Evolutionary conservation across 1,139 yeast genomes (phyloP).

Genomic region (Geotrichum siamense): DNA sequence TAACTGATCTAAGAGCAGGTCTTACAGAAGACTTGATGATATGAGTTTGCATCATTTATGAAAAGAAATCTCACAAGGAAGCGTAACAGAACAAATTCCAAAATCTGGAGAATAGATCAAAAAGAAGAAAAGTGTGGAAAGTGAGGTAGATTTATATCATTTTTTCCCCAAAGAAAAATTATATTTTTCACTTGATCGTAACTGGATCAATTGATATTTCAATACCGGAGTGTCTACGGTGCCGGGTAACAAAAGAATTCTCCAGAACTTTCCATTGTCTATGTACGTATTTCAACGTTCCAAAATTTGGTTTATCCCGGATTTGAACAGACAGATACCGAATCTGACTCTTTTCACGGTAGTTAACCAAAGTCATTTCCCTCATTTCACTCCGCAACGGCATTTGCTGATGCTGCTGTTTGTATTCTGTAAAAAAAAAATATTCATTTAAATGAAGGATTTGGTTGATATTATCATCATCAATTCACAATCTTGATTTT

Average conservation of each 20-base stretch:
- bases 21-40: slow-evolving; percentile 21
- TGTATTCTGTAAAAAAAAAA: too few relatives aligned
- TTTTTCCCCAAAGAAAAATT: too few relatives aligned
- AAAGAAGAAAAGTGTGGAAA: not conserved
- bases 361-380: too few relatives aligned
- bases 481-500: too few relatives aligned
- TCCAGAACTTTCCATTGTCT: not conserved
- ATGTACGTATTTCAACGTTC: not conserved
- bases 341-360: too few relatives aligned
- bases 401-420: too few relatives aligned
- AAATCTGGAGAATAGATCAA: not conserved
- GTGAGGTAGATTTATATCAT: too few relatives aligned
- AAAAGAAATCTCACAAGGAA: not conserved
- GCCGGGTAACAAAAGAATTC: slow-evolving; percentile 1
- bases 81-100: not conserved
- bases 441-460: too few relatives aligned
- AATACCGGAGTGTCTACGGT: not conserved
- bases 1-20: slow-evolving; percentile 24
- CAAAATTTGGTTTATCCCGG: too few relatives aligned
- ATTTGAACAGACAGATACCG: too few relatives aligned
- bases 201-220: slow-evolving; percentile 1
- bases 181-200: slow-evolving; percentile 1
- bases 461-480: too few relatives aligned
- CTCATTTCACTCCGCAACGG: too few relatives aligned
- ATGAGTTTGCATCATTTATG: slow-evolving; percentile 9